Evolutionary conservation across 2,329 filamentous ascomycete species (phyloP).

Genomic region (Sarocladiaceae sp.): DNA sequence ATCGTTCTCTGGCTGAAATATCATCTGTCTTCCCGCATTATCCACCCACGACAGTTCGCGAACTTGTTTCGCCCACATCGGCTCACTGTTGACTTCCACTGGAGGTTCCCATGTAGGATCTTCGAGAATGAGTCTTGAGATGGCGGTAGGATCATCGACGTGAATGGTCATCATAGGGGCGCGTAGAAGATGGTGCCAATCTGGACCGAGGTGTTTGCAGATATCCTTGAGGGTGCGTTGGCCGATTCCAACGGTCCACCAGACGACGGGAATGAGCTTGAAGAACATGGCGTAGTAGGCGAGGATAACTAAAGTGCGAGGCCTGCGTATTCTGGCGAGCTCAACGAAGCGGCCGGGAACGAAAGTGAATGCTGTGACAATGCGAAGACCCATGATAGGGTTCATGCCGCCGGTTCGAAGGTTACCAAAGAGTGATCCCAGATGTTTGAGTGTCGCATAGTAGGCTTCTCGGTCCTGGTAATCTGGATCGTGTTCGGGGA

Average conservation of each 20-base stretch:
- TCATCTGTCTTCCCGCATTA: constrained; percentile 13
- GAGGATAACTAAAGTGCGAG: constrained; percentile 46
- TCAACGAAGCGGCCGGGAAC: constrained; percentile 40
- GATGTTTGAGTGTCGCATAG: constrained; percentile 40
- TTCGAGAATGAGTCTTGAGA: constrained; percentile 39
- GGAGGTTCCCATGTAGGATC: constrained; percentile 38
- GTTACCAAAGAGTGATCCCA: constrained; percentile 49
- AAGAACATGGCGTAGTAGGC: constrained; percentile 49
- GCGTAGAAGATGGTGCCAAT: constrained; percentile 36
- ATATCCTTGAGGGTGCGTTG: constrained; percentile 43
- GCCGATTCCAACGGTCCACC: constrained; percentile 48
- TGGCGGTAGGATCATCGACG: constrained; percentile 26
- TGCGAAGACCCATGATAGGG: constrained; percentile 41
- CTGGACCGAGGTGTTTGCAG: constrained; percentile 29
- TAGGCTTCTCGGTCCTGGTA: constrained; percentile 34
- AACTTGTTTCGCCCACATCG: constrained; percentile 7
- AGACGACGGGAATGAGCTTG: constrained; percentile 37
- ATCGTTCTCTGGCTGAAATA: neutral
- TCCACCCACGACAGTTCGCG: constrained; percentile 15
- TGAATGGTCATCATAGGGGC: constrained; percentile 35
- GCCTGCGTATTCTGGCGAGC: constrained; percentile 35
- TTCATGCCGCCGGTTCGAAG: constrained; percentile 37
- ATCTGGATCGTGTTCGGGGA: constrained; percentile 38
- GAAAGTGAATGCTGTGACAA: constrained; percentile 51
- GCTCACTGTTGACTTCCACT: neutral